Conservation (phyloP, 2,329 filamentous ascomycete species). For the Curvularia hawaiiensis region DNA sequence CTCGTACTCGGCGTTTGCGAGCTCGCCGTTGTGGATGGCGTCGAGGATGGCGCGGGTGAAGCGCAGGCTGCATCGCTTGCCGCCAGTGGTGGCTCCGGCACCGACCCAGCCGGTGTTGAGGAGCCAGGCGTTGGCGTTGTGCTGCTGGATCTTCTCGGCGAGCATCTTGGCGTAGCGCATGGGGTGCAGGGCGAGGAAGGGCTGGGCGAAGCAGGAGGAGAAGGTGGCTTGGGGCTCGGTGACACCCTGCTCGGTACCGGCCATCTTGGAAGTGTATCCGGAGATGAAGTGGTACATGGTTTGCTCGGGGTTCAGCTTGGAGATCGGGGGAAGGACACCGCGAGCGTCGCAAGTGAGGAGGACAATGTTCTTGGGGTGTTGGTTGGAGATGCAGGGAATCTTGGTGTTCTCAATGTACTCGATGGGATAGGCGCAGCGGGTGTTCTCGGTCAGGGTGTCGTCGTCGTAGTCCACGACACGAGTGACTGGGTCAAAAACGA, state of each 20-base stretch:
- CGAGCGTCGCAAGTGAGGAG: slow-evolving; percentile 97
- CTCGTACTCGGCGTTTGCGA: slow-evolving; percentile 92
- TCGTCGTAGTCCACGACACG: slow-evolving; percentile 96
- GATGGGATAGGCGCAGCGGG: slow-evolving; percentile 96
- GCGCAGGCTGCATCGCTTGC: slow-evolving; percentile 93
- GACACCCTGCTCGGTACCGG: slow-evolving; percentile 95
- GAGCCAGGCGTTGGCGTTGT: slow-evolving; percentile 97
- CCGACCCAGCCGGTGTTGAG: slow-evolving; percentile 99
- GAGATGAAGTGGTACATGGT: slow-evolving; percentile 99
- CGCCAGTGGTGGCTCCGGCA: slow-evolving; percentile 85
- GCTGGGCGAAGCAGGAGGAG: slow-evolving; percentile 98
- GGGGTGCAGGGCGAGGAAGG: slow-evolving; percentile 97
- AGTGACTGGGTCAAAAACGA: slow-evolving; percentile 91
- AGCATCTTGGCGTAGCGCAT: slow-evolving; percentile 99
- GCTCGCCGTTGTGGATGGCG: slow-evolving; percentile 95
- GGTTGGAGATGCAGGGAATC: slow-evolving; percentile 88
- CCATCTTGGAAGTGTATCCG: slow-evolving; percentile 99
- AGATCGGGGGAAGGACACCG: slow-evolving; percentile 96
- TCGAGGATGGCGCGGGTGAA: slow-evolving; percentile 99
- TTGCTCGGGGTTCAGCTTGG: slow-evolving; percentile 91
- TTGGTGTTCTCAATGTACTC: slow-evolving; percentile 99
- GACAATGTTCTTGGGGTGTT: slow-evolving; percentile 96
- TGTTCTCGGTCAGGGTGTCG: slow-evolving; percentile 94
- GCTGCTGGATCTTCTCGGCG: slow-evolving; percentile 93
- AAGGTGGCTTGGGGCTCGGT: slow-evolving; percentile 98